Base-by-base conservation (phyloP, 805 yeast genomes). In the Saccharomycopsis guyanensis region DNA sequence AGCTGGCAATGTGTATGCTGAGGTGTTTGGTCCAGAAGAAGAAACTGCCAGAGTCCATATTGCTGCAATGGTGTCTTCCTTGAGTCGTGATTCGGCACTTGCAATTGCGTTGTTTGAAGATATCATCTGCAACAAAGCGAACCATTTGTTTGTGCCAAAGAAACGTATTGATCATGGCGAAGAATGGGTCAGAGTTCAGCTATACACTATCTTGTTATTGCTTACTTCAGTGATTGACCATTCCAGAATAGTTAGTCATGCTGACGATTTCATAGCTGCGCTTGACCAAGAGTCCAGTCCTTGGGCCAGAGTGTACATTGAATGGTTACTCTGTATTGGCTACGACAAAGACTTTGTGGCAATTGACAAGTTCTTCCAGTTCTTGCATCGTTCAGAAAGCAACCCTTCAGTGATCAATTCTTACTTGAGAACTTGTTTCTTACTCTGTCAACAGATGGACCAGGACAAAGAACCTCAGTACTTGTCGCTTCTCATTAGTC, bases 281-380 rank as follows among this genome's bases (percentile, higher is more conserved):
- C 6, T 64, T 86, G 10, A 66, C 71, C 36, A 62, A 2, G 97
- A 91, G 52, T 76, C 86, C 12, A 82, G 93, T 52, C 96, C 96
- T 0, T 65, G 79, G 39, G 84, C 78, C 3, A 72, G 97, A 47
- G 64, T 73, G 2, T 86, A 82, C 56, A 63, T 85, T 45, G 97
- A 89, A 57, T 89, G 96, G 96, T 66, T 81, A 12, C 61, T 82
- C 34, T 73, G 86, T 0, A 62, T 66, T 13, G 64, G 69, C 18
- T 58, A 77, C 40, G 50, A 65, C 12, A 56, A 56, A n/a, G 57
- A 51, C 37, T 43, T 38, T 55, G 25, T 53, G 49, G 12, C 56
- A 52, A 54, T 50, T 19, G 56, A 52, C 4, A 31, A 25, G 2
- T 40, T 63, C 2, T 54, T 61, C 13, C 43, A 42, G 3, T 38